phyloP scores from a whole-genome alignment of 116 monocot genomes.

The Phalaenopsis hybrid region DNA sequence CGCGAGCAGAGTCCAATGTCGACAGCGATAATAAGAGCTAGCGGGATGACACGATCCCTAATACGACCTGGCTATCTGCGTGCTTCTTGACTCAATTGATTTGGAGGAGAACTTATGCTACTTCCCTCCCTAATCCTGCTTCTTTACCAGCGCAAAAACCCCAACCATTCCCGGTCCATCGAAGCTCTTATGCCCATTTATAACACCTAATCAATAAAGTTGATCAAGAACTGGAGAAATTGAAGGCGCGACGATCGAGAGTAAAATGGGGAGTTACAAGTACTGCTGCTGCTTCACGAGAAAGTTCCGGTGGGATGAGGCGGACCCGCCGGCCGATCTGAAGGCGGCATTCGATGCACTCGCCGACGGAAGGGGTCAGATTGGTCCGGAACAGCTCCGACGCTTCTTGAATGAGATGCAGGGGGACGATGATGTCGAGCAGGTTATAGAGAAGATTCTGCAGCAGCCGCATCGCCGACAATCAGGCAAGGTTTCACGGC shows the following conservation, averaged over 20 bases:
- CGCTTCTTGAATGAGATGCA: slow-evolving; percentile 24
- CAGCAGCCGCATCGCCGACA: slow-evolving; percentile 4
- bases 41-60: no score
- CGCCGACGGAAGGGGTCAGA: slow-evolving; percentile 11
- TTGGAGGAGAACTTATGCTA: no score
- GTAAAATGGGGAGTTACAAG: slow-evolving; percentile 31
- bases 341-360: slow-evolving; percentile 14
- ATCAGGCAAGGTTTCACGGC: slow-evolving; percentile 1
- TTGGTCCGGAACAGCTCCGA: slow-evolving; percentile 18
- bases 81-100: no score
- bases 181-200: no score
- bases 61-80: no score
- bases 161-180: no score
- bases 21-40: no score
- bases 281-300: slow-evolving; percentile 37
- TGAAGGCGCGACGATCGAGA: neutral
- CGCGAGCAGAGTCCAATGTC: no score
- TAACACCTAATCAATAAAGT: no score
- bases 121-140: no score
- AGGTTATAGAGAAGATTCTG: slow-evolving; percentile 13
- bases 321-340: slow-evolving; percentile 21
- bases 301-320: slow-evolving; percentile 29
- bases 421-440: slow-evolving; percentile 19
- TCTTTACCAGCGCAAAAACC: no score
- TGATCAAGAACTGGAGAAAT: neutral